Evolutionary conservation across 2,329 filamentous ascomycete species (phyloP).

Genomic region (Paecilomyces niveus): DNA sequence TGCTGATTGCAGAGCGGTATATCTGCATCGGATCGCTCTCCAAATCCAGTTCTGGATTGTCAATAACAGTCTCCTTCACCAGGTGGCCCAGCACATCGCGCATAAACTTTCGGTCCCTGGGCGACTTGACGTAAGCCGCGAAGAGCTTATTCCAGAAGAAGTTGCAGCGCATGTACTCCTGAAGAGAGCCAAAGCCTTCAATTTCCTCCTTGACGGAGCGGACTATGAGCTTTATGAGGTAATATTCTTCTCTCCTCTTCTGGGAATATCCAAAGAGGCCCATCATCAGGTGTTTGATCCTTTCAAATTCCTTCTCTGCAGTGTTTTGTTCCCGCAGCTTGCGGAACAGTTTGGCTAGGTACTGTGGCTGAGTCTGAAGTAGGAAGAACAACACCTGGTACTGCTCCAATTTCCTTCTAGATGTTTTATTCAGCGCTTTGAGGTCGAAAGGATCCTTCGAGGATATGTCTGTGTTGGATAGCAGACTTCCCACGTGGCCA

Average conservation of each 20-base stretch:
- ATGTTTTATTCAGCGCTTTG: conserved; percentile 95
- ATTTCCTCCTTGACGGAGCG: conserved; percentile 81
- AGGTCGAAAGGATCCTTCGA: conserved; percentile 92
- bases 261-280: conserved; percentile 94
- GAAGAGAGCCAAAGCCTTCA: conserved; percentile 61
- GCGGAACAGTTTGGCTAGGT: conserved; percentile 81
- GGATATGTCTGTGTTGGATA: conserved; percentile 81
- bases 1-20: conserved; percentile 90
- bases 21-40: conserved; percentile 98
- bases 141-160: conserved; percentile 91
- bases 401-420: conserved; percentile 86
- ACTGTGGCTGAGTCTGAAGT: conserved; percentile 92
- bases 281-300: conserved; percentile 91
- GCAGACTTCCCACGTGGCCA: conserved; percentile 73
- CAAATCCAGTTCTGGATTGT: conserved; percentile 81
- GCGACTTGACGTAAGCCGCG: conserved; percentile 79
- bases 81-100: conserved; percentile 77
- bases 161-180: conserved; percentile 82
- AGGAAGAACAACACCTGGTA: conserved; percentile 98
- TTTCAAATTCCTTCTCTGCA: conserved; percentile 85
- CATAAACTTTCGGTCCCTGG: conserved; percentile 85
- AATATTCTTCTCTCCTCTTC: conserved; percentile 94
- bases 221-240: conserved; percentile 80
- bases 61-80: conserved; percentile 86
- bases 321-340: conserved; percentile 75